A percentile compares a stretch with the other conserved stretches of the same genome.
phyloP scores from a whole-genome alignment of 495 filamentous ascomycete species.

The Ascodesmis nigricans region DNA sequence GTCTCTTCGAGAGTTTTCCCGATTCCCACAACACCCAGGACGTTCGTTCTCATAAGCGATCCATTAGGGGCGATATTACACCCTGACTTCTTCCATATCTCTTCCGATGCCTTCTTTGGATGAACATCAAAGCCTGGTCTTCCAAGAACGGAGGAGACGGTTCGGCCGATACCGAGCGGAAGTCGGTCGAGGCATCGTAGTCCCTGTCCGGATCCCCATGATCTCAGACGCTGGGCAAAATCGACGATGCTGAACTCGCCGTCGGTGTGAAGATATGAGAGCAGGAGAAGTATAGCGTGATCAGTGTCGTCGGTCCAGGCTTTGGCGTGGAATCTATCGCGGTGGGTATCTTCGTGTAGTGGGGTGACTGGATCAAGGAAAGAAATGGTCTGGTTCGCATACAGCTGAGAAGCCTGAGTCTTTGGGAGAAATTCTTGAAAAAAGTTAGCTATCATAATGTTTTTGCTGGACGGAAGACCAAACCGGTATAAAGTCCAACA shows the following conservation, averaged over 20 bases:
- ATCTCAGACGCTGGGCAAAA: slow-evolving; percentile 24
- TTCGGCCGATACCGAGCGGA: slow-evolving; percentile 25
- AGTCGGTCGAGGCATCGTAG: slow-evolving; percentile 24
- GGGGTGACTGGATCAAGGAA: slow-evolving; percentile 21
- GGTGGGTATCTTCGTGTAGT: slow-evolving; percentile 24
- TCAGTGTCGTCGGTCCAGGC: slow-evolving; percentile 34
- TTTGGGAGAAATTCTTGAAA: slow-evolving; percentile 5
- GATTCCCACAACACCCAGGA: slow-evolving; percentile 25
- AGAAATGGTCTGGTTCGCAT: slow-evolving; percentile 5
- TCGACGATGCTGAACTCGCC: slow-evolving; percentile 16
- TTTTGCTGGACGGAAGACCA: slow-evolving; percentile 21
- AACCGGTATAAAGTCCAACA: slow-evolving; percentile 31
- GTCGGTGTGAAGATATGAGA: slow-evolving; percentile 24
- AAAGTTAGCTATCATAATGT: slow-evolving; percentile 19
- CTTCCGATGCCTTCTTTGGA: slow-evolving; percentile 20
- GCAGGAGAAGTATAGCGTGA: slow-evolving; percentile 26
- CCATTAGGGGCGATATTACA: slow-evolving; percentile 27
- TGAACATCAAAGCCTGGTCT: slow-evolving; percentile 19
- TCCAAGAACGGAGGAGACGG: slow-evolving; percentile 23
- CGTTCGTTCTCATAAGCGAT: slow-evolving; percentile 29
- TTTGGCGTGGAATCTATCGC: slow-evolving; percentile 21
- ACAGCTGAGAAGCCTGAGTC: slow-evolving; percentile 13
- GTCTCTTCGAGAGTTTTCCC: slow-evolving; percentile 19
- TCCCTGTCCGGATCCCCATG: slow-evolving; percentile 24
- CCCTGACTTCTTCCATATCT: slow-evolving; percentile 22